Conservation (phyloP, 805 yeast genomes). For the Schwanniomyces vanrijiae region DNA sequence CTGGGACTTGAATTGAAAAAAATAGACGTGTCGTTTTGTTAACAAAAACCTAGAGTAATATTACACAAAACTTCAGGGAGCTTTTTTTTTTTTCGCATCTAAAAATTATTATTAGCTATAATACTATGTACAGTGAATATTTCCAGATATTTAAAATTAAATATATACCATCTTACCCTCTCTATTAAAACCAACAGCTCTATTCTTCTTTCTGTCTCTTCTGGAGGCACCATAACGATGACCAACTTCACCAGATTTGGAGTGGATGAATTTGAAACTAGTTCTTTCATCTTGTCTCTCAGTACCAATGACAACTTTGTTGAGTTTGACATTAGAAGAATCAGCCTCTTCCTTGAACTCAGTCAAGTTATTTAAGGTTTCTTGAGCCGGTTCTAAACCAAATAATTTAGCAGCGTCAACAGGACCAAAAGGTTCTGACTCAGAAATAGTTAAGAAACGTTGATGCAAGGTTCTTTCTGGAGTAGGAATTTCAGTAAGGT, state of each 20-base stretch:
- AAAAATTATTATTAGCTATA: neutral
- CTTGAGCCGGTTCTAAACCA: conserved; percentile 84
- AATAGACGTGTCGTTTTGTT: conserved; percentile 5
- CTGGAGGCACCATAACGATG: conserved; percentile 86
- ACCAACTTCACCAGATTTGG: conserved; percentile 84
- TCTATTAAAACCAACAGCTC: conserved; percentile 70
- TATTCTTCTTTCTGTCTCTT: conserved; percentile 85
- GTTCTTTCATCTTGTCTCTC: conserved; percentile 68
- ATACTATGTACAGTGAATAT: conserved; percentile 5
- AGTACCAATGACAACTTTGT: conserved; percentile 49
- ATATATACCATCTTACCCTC: conserved; percentile 57
- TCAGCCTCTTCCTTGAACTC: conserved; percentile 54
- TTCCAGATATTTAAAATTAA: conserved; percentile 6
- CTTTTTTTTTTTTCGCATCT: neutral
- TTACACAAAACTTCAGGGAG: neutral
- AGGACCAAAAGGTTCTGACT: conserved; percentile 94
- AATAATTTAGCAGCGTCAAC: conserved; percentile 87
- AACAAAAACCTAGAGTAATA: neutral
- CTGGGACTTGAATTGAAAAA: conserved; percentile 1
- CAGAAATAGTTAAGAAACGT: conserved; percentile 85
- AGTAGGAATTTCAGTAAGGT: conserved; percentile 90
- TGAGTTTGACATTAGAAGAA: conserved; percentile 25
- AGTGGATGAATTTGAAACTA: conserved; percentile 71
- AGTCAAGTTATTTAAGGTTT: conserved; percentile 68
- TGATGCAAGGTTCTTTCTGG: conserved; percentile 81